Conservation (phyloP, 2,329 filamentous ascomycete genomes). For the Neurospora sp. region DNA sequence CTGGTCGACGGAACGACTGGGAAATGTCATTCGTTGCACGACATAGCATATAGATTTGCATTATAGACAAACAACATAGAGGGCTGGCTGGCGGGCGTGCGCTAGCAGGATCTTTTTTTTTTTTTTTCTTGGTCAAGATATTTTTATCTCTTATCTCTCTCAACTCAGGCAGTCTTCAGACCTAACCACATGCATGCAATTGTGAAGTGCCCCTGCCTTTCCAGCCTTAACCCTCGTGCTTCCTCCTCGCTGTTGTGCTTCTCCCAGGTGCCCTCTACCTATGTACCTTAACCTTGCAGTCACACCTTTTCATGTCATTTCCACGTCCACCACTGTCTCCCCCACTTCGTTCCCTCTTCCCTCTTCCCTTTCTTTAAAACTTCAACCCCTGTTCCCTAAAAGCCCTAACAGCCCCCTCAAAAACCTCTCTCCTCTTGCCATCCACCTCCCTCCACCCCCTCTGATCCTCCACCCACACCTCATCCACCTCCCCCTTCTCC, state of each 20-base stretch:
- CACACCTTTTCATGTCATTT: too few relatives aligned
- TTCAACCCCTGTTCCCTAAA: background rate
- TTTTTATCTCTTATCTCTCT: conserved; percentile 1
- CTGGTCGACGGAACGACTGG: background rate
- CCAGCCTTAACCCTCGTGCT: too few relatives aligned
- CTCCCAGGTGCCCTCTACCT: too few relatives aligned
- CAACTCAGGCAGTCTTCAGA: background rate
- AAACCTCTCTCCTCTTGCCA: background rate
- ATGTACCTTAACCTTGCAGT: too few relatives aligned
- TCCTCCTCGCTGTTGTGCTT: too few relatives aligned
- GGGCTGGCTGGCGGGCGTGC: background rate
- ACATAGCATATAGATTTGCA: background rate
- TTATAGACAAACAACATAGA: background rate
- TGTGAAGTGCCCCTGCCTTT: too few relatives aligned
- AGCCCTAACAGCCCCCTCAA: background rate
- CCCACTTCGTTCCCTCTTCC: too few relatives aligned
- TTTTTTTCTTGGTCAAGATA: background rate
- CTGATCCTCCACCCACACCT: conserved; percentile 1
- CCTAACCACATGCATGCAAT: too few relatives aligned
- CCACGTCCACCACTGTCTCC: too few relatives aligned
- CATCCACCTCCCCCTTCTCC: conserved; percentile 22
- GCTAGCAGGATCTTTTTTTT: background rate
- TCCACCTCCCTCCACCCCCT: background rate
- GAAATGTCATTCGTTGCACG: background rate
- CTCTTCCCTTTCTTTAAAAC: background rate